Percentiles rank a stretch among this genome's conserved stretches.
Conservation (phyloP, 352 stramenopile species). For the Globisporangium splendens region DNA sequence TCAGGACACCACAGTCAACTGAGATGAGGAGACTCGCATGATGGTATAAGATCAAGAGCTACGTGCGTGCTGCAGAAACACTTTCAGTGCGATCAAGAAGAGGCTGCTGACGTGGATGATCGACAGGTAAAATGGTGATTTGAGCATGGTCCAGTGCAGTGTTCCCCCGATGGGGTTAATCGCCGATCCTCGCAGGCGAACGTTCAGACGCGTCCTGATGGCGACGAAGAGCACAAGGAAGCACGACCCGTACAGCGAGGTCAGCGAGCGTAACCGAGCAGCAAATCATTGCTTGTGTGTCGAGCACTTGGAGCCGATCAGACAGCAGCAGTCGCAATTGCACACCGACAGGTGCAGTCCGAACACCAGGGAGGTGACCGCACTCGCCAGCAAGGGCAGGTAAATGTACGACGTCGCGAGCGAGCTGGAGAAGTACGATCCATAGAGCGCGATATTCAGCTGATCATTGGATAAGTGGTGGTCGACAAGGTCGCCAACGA, state of each 20-base stretch:
- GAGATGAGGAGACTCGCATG: neutral
- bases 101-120: slow-evolving; percentile 63
- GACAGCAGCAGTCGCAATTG: slow-evolving; percentile 67
- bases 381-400: slow-evolving; percentile 34
- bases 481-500: slow-evolving; percentile 66
- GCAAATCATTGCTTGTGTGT: slow-evolving; percentile 52
- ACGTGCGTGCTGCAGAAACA: slow-evolving; percentile 73
- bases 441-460: slow-evolving; percentile 63
- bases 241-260: slow-evolving; percentile 46
- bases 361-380: slow-evolving; percentile 33
- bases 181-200: slow-evolving; percentile 58
- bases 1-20: neutral
- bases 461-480: slow-evolving; percentile 72
- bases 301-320: slow-evolving; percentile 27
- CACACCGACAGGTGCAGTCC: slow-evolving; percentile 51
- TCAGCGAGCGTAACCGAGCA: slow-evolving; percentile 39
- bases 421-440: slow-evolving; percentile 45
- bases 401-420: slow-evolving; percentile 61
- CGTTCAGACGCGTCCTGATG: slow-evolving; percentile 69
- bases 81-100: slow-evolving; percentile 61
- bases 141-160: slow-evolving; percentile 68
- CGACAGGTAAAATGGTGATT: slow-evolving; percentile 57
- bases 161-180: slow-evolving; percentile 77
- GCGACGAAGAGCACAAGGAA: slow-evolving; percentile 46
- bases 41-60: neutral